phyloP scores from a whole-genome alignment of 164 flowering plant species.

The Tinospora cordifolia region DNA sequence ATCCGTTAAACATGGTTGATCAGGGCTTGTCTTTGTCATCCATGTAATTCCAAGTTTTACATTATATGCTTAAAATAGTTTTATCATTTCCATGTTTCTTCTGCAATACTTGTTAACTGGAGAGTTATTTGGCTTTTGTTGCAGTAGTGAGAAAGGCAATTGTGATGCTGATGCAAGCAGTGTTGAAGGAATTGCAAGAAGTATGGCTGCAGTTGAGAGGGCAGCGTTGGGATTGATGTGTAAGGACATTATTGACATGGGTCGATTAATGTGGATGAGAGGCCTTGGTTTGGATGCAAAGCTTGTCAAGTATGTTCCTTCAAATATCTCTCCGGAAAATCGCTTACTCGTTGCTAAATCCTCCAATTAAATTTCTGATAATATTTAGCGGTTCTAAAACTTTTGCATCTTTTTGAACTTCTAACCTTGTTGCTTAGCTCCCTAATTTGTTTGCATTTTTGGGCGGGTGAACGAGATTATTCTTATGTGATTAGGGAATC shows the following conservation, averaged over 20 bases:
- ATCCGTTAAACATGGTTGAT: slow-evolving; percentile 34
- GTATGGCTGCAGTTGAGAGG: slow-evolving; percentile 57
- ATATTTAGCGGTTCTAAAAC: neutral
- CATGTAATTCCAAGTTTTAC: slow-evolving; percentile 22
- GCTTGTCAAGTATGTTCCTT: slow-evolving; percentile 72
- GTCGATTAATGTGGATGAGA: slow-evolving; percentile 72
- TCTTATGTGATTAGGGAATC: neutral
- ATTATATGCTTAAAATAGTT: neutral
- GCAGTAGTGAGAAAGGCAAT: slow-evolving; percentile 28
- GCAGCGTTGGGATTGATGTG: slow-evolving; percentile 80
- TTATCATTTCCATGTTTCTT: too few species aligned
- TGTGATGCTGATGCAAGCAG: slow-evolving; percentile 14
- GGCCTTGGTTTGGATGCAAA: slow-evolving; percentile 43
- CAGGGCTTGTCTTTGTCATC: slow-evolving; percentile 18
- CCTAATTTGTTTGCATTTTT: neutral
- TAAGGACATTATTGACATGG: slow-evolving; percentile 85
- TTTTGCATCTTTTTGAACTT: too few species aligned
- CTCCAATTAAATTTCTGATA: neutral
- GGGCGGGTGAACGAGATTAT: neutral
- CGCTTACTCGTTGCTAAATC: slow-evolving; percentile 55
- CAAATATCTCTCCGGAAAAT: slow-evolving; percentile 77
- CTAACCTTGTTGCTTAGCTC: neutral
- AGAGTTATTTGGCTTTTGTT: slow-evolving; percentile 5
- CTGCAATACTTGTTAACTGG: neutral
- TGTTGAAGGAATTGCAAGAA: slow-evolving; percentile 47